Evolutionary conservation across 1,284 basidiomycete genomes (phyloP), one percentile per base, ranked within the genome.

Genomic region (Xerocomus amazonicus): DNA sequence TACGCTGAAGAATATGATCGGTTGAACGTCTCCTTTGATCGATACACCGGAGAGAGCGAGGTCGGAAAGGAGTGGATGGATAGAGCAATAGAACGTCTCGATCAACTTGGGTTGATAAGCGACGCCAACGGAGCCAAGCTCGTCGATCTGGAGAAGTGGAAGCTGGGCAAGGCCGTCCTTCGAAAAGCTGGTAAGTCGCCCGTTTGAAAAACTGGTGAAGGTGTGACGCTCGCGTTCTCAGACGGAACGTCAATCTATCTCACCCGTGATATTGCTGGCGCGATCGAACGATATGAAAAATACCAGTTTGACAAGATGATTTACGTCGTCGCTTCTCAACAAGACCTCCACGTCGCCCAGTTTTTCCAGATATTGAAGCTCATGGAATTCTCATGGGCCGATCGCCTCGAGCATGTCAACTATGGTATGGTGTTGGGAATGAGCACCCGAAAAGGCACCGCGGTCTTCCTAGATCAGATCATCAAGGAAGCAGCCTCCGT

Each of bases 251-350:
- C 92, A 0, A 95, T 98, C 59, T 99, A 99, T 73, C 84, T 99
- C 55, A 97, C 95, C n/a, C 91, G 96, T 55, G 96, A 99, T 71
- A 92, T 99, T 55, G 96, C 87, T 40, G 96, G 87, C 40, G 94
- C 95, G 0, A 87, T 90, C 59, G 90, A 98, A 74, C 90, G 96
- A 57, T 93, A 87, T 74, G 85, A 92, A 59, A 86, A 90, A 67
- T 93, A 93, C 78, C 81, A 89, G 52, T 97, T 97, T 60, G 94
- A 99, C 81, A 97, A 97, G 76, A 96, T 97, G 90, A 90, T 98
- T 66, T 96, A 96, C 71, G 93, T 97, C 64, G 84, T 97, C 41
- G 85, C 92, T 1, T 83, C 88, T n/a, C 94, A 97, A 66, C 97
- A 99, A 71, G 90, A 96, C 58, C 78, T 98, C 19, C 95, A 99